Base-by-base conservation (phyloP, 2,329 filamentous ascomycete genomes). In the Aspergillus sp. region DNA sequence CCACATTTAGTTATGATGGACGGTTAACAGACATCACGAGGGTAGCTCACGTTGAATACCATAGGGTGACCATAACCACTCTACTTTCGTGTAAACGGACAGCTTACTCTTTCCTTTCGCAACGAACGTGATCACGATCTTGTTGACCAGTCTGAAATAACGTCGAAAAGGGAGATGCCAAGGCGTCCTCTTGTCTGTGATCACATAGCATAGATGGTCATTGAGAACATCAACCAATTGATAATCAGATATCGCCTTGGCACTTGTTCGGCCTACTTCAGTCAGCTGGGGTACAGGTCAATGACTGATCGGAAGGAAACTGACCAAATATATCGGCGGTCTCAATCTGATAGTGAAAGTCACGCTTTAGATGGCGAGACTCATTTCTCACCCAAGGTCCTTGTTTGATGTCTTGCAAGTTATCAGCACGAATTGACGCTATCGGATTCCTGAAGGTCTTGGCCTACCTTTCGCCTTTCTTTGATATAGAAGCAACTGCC, bases 41-140 rank as follows among this genome's bases (percentile, higher is more conserved):
- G 8, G 11, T 41, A 5, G 11, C 78, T 72, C 66, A 80, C 80
- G 72, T 70, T 79, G 77, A 46, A 82, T 74, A 31, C 83, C 72
- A 53, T 73, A 81, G 11, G 88, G 89, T 57, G 85, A 81, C 66
- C 87, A 90, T 28, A 87, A 84, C 95, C 95, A 98, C 68, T 92
- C 91, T n/a, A 97, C 87, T 70, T 90, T 91, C 57, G 89, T 91
- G 77, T 92, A 96, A 48, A 98, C 87, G 28, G 93, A 90, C 59
- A 99, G 85, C 79, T 95, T 97, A 77, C 92, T 96, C 75, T 90
- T 93, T 13, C 91, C 93, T 79, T 98, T 98, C 56, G 92, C 89
- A 63, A 94, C 85, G 72, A 98, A 92, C 2, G 95, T 97, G 65
- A 99, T 95, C 66, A 97, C 92, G 65, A 97, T 88, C 77, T 97